Evolutionary conservation across 306 rosid genomes (phyloP).

Genomic region (Cucurbita maxima): DNA sequence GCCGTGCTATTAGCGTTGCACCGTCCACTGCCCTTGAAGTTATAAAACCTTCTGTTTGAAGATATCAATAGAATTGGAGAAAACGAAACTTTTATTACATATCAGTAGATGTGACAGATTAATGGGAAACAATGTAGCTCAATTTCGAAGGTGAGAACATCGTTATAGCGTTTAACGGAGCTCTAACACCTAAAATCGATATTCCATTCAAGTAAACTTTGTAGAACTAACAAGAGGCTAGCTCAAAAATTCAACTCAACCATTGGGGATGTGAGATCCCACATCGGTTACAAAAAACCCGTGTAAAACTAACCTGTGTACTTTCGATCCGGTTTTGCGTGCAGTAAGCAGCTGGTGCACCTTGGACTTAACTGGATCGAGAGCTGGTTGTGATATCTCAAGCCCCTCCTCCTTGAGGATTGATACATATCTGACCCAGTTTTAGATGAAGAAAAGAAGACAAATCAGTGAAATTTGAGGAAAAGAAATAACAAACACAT

Average conservation of each 20-base stretch:
- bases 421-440: conserved; percentile 51
- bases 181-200: background rate
- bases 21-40: conserved; percentile 55
- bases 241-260: background rate
- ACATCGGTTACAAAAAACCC: background rate
- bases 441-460: background rate
- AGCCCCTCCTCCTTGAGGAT: conserved; percentile 70
- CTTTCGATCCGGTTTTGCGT: conserved; percentile 45
- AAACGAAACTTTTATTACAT: background rate
- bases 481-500: background rate
- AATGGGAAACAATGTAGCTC: background rate
- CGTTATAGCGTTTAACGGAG: background rate
- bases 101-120: background rate
- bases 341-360: conserved; percentile 75
- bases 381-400: conserved; percentile 95
- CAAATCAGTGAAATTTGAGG: background rate
- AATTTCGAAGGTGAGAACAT: background rate
- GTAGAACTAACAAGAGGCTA: background rate
- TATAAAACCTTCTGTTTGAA: conserved; percentile 59
- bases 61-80: background rate
- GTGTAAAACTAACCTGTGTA: conserved; percentile 56
- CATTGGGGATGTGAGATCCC: background rate
- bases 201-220: background rate
- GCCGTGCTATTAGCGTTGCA: conserved; percentile 51
- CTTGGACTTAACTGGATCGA: conserved; percentile 69